Conservation (phyloP, 2,329 filamentous ascomycete genomes). For the Sporothrix variecibatus region DNA sequence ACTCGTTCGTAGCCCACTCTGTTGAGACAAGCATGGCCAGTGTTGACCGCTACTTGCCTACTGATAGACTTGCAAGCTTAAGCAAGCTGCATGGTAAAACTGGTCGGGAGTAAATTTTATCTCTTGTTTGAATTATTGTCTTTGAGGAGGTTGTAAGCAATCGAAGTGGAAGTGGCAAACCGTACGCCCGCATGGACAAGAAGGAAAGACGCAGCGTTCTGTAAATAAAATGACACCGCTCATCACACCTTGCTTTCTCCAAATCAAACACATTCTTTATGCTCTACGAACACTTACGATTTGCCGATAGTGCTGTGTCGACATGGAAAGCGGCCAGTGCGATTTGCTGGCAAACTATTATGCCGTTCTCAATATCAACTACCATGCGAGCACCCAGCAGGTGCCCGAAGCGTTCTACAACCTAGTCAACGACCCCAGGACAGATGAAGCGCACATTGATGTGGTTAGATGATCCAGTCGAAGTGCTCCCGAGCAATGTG, state of each 20-base stretch:
- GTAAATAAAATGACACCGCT: background rate
- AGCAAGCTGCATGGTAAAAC: background rate
- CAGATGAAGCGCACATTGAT: background rate
- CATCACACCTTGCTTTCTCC: background rate
- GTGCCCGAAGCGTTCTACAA: background rate
- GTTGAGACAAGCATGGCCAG: background rate
- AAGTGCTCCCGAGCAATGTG: background rate
- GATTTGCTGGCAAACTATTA: conserved; percentile 22
- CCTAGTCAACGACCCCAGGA: background rate
- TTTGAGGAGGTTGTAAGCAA: background rate
- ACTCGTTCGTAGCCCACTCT: background rate
- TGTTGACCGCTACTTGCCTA: background rate
- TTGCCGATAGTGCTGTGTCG: no score
- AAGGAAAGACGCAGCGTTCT: background rate
- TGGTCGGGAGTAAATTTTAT: background rate
- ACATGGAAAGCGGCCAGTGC: background rate
- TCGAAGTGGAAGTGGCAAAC: background rate
- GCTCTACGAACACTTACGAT: background rate
- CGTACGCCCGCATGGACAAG: background rate
- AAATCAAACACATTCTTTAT: background rate
- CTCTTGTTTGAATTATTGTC: background rate
- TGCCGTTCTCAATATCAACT: conserved; percentile 6
- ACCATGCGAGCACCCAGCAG: background rate
- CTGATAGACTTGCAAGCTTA: background rate
- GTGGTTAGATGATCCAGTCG: background rate